Evolutionary conservation across 2,329 filamentous ascomycete species (phyloP).

Genomic region (Aspergillus cejpii): DNA sequence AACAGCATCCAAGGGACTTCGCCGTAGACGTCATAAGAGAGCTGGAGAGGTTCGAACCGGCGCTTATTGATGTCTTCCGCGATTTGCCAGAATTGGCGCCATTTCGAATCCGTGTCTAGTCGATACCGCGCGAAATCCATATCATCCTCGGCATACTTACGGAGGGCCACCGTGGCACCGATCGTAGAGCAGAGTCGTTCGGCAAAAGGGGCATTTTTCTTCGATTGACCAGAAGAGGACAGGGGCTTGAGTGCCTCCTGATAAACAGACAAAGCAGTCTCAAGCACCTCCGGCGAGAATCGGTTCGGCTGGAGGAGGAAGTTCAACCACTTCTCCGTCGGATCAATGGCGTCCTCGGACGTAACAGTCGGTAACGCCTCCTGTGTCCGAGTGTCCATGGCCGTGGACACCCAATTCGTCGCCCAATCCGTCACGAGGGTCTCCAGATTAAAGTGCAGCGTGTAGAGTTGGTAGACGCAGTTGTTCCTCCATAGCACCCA

Average conservation of each 20-base stretch:
- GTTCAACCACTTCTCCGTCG: slow-evolving; percentile 77
- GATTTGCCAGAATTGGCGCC: slow-evolving; percentile 83
- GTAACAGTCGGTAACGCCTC: slow-evolving; percentile 53
- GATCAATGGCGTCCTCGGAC: slow-evolving; percentile 59
- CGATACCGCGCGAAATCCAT: slow-evolving; percentile 73
- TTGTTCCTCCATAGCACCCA: slow-evolving; percentile 86
- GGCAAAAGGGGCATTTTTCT: slow-evolving; percentile 54
- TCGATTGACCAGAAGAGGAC: slow-evolving; percentile 36
- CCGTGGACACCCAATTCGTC: slow-evolving; percentile 63
- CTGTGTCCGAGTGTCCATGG: slow-evolving; percentile 51
- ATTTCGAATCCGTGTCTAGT: slow-evolving; percentile 69
- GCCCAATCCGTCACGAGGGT: slow-evolving; percentile 58
- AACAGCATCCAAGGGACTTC: slow-evolving; percentile 78
- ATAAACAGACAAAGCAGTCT: slow-evolving; percentile 77
- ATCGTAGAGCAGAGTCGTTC: slow-evolving; percentile 71
- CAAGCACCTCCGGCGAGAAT: slow-evolving; percentile 71
- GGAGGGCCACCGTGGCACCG: slow-evolving; percentile 60
- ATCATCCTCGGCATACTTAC: slow-evolving; percentile 54
- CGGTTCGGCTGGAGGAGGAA: slow-evolving; percentile 76
- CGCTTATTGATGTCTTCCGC: slow-evolving; percentile 80
- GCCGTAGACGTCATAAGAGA: slow-evolving; percentile 64
- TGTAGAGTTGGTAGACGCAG: slow-evolving; percentile 66
- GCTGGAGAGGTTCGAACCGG: slow-evolving; percentile 70
- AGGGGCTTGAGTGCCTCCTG: slow-evolving; percentile 54
- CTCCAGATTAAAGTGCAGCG: slow-evolving; percentile 64